Percentiles rank a stretch among this genome's conserved stretches.
These are phyloP conservation scores for Bipolaris victoriae DNA, from an alignment of 2,329 filamentous ascomycete genomes.

Conservation along the genomic window DNA sequence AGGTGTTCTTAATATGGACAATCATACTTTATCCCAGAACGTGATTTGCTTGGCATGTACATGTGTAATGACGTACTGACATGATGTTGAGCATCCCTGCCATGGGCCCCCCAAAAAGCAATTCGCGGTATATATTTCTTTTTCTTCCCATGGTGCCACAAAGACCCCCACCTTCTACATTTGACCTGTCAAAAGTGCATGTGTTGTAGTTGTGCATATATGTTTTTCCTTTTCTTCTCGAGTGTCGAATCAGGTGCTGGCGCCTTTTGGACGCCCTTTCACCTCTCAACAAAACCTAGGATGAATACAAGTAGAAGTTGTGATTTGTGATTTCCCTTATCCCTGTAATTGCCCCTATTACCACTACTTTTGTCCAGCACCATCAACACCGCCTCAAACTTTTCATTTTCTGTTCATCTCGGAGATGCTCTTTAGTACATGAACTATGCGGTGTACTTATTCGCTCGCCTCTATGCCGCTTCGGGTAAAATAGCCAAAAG, in stretches of 20 bases:
- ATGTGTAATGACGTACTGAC: constrained; percentile 2
- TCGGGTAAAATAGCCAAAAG: constrained; percentile 9
- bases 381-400: too few species aligned
- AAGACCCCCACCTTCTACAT: background rate
- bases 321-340: too few species aligned
- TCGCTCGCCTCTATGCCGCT: constrained; percentile 8
- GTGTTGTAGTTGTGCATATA: background rate
- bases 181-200: background rate
- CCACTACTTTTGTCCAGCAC: too few species aligned
- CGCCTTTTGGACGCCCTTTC: background rate
- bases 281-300: too few species aligned
- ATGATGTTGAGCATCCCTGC: background rate
- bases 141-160: background rate
- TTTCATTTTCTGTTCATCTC: too few species aligned
- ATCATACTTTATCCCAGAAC: constrained; percentile 25
- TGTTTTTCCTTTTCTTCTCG: background rate
- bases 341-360: too few species aligned
- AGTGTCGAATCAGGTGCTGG: background rate
- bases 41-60: constrained; percentile 1
- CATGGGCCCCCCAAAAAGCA: background rate
- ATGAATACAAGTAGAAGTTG: too few species aligned
- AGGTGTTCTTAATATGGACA: constrained; percentile 38
- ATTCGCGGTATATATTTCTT: background rate
- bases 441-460: background rate
- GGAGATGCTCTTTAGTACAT: constrained; percentile 1